Evolutionary conservation across 371 early-diverging fungal genomes (phyloP).

Genomic region (Nematocida minor): DNA sequence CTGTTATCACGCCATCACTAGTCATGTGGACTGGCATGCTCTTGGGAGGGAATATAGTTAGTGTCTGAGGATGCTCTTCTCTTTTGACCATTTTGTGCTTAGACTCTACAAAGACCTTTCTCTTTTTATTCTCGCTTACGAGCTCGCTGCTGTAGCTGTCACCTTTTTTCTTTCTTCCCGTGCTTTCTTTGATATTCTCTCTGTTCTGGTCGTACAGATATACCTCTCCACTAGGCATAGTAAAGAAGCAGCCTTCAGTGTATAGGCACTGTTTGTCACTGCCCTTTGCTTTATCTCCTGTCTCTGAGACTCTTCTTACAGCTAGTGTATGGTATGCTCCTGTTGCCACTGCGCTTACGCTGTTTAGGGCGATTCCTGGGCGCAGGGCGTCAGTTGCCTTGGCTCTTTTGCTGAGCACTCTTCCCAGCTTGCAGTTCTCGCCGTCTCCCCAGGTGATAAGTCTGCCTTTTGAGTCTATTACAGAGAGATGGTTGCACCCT

Average conservation of each 20-base stretch:
- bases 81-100: no score
- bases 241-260: neutral
- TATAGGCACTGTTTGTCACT: neutral
- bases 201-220: slow-evolving; percentile 23
- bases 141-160: no score
- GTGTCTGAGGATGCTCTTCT: no score
- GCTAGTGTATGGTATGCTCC: slow-evolving; percentile 47
- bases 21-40: no score
- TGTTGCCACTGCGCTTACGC: neutral
- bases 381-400: neutral
- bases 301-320: neutral
- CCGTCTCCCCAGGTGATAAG: slow-evolving; percentile 86
- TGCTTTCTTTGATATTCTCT: neutral
- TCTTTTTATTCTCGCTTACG: no score
- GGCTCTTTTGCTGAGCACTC: neutral
- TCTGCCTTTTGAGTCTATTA: slow-evolving; percentile 70
- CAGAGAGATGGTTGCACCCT: slow-evolving; percentile 81
- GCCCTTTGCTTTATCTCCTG: neutral
- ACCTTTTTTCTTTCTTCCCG: neutral
- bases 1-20: no score
- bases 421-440: slow-evolving; percentile 67
- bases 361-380: slow-evolving; percentile 14
- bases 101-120: no score
- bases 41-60: no score
- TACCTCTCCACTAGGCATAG: neutral